phyloP scores from a whole-genome alignment of 768 basidiomycete genomes.

The Rhodosporidiobolus sp. region DNA sequence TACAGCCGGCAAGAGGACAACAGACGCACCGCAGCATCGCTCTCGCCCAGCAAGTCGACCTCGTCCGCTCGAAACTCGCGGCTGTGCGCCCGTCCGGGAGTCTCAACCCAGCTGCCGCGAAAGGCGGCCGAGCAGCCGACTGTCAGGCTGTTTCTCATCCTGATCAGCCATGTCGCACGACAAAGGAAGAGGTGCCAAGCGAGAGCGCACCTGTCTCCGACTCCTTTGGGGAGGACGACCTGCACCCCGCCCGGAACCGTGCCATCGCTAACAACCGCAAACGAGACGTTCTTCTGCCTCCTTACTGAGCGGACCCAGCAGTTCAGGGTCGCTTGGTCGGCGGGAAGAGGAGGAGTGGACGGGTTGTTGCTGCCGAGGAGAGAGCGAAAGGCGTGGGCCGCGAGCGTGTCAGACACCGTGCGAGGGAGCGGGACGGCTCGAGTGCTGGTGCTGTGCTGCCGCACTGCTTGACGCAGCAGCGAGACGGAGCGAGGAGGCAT shows the following conservation, averaged over 20 bases:
- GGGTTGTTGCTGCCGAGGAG: no score
- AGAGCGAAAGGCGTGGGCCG: no score
- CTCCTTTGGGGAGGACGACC: conserved; percentile 38
- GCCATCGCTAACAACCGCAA: conserved; percentile 42
- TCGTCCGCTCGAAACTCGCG: conserved; percentile 38
- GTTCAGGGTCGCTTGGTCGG: conserved; percentile 15
- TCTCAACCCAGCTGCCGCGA: conserved; percentile 30
- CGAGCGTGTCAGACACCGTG: no score
- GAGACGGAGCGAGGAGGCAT: no score
- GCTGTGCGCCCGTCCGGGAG: conserved; percentile 22
- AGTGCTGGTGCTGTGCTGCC: no score
- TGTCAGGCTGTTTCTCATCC: conserved; percentile 13
- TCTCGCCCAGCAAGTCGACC: conserved; percentile 38
- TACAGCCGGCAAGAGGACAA: not conserved
- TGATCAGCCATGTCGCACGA: not conserved
- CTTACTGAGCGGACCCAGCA: conserved; percentile 41
- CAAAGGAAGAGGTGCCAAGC: not conserved
- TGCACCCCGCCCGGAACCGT: conserved; percentile 32
- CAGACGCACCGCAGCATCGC: conserved; percentile 38
- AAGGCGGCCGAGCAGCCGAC: conserved; percentile 34
- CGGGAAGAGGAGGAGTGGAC: not conserved
- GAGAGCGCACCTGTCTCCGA: conserved; percentile 18
- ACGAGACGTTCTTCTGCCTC: conserved; percentile 42
- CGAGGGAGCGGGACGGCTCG: no score
- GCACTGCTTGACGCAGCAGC: no score